Base-by-base conservation (phyloP, 2,329 filamentous ascomycete species). In the Alternaria alternata region DNA sequence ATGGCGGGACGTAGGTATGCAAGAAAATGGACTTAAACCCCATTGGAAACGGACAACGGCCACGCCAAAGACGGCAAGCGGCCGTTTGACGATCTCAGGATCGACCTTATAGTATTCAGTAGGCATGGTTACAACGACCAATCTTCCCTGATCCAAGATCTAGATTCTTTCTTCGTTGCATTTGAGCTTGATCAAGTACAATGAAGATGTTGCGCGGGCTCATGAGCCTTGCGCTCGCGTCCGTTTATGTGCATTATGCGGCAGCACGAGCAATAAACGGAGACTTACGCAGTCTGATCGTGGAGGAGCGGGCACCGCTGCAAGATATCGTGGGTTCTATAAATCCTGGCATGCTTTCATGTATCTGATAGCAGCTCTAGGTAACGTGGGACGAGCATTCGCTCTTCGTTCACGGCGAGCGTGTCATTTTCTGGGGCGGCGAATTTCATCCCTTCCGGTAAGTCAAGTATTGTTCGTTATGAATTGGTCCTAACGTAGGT, bases 301-400 rank as follows among this genome's bases (percentile, higher is more conserved):
- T 48, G 16, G 24, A 48, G 18, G 44, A 48, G 44, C 24, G 44
- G 9, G 26, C 16, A 22, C 73, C 79, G n/a, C 71, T 87, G 39
- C 85, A 87, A 68, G 78, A 86, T 69, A 81, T 86, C 68, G 85
- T 86, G 66, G 62, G 81, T 72, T 41, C 6, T 20, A 44, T 18
- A 30, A 38, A 22, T 43, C 22, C 8, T 4, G 3, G 12, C 8
- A 7, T 20, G 22, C n/a, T 30, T 4, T 16, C 1, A 24, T 2
- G 3, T 28, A 16, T 24, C 28, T 48, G 7, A 43, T 9, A 8
- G 28, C 6, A 24, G 11, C 26, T 43, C 0, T 47, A 79, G 77
- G 84, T 90, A 8, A 91, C 88, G 46, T 93, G 88, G 86, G 90
- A 93, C 73, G 83, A 89, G 38, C 82, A 90, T 66, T 91, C 89